Evolutionary conservation across 2,329 filamentous ascomycete species (phyloP), one percentile per base, ranked within the genome.

Genomic region (Nemania sp.): DNA sequence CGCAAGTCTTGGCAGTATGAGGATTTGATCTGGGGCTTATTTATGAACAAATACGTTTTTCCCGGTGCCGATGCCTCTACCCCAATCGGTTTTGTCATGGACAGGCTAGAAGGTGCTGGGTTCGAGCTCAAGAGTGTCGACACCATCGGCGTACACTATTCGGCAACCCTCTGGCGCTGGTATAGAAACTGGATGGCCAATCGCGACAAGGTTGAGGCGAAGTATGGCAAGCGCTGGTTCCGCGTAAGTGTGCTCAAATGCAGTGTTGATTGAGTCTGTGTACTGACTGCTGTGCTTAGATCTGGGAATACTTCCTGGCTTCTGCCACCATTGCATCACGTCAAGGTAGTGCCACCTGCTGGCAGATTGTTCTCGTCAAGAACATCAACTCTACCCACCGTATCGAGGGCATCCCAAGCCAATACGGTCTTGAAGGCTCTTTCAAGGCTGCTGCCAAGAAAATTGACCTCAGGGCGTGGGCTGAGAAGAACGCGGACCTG

Each of bases 21-120:
- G 83, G 94, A 98, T 79, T 85, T 97, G 53, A 90, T 94, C 77
- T 98, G 95, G 95, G 95, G 95, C 75, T 85, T 98, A 48, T 98
- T 97, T 85, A 96, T 98, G 92, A 98, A 98, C 88, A 97, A 97
- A 82, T 97, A 98, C 79, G 84, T 98, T 76, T 98, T 98, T 86
- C 95, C 93, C 35, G 95, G 95, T 75, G 95, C 95, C 53, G 95
- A 98, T 75, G 95, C 95, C 54, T 96, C 91, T 45, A 96, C 92
- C 60, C 95, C 95, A 53, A 87, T 99, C 50, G 92, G 91, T 69
- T 95, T 89, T 78, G 91, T 95, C 71, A 82, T 96, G 69, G 87
- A 92, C 77, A 87, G 87, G 74, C 85, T 97, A 18, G 95, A 99
- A 81, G 88, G 85, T 59, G 89, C 90, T 65, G 92, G 92, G 39